Conservation (phyloP, 208 protist genomes). For the Acanthamoeba castellanii region DNA sequence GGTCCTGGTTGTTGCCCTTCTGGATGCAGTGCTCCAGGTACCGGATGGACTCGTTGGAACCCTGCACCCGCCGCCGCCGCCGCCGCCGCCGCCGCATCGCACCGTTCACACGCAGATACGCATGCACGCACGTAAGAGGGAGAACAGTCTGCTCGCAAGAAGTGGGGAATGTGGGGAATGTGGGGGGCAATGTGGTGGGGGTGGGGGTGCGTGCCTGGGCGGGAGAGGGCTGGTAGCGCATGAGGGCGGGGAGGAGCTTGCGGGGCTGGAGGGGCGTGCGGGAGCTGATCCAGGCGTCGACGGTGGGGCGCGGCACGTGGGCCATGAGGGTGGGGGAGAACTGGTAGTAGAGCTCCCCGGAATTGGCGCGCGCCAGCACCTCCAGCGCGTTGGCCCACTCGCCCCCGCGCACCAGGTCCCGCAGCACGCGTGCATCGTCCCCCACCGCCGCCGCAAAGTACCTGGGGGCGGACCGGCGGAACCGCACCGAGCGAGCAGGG, state of each 20-base stretch:
- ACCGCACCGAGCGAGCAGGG: too few species aligned
- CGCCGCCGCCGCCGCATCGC: too few species aligned
- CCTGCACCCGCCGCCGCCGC: neutral
- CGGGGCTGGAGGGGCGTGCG: slow-evolving; percentile 87
- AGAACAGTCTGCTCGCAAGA: too few species aligned
- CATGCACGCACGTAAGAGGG: neutral
- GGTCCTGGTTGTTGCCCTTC: slow-evolving; percentile 91
- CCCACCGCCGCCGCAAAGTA: neutral
- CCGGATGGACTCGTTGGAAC: slow-evolving; percentile 93
- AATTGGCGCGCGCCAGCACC: slow-evolving; percentile 68
- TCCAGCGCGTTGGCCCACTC: slow-evolving; percentile 76
- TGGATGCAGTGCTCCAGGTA: slow-evolving; percentile 94
- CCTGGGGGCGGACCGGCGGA: too few species aligned
- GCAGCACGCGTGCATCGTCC: slow-evolving; percentile 75
- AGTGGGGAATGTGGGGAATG: too few species aligned
- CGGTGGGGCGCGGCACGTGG: slow-evolving; percentile 91
- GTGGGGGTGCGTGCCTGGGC: neutral
- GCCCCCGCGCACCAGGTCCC: slow-evolving; percentile 80
- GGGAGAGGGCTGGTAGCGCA: slow-evolving; percentile 90
- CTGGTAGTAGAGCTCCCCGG: slow-evolving; percentile 93
- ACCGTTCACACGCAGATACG: neutral
- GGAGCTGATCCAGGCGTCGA: slow-evolving; percentile 76
- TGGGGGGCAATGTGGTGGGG: too few species aligned
- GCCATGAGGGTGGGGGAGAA: slow-evolving; percentile 93
- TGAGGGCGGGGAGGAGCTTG: slow-evolving; percentile 94